Base-by-base conservation (phyloP, 768 basidiomycete species). In the Rhizopogon sp. region DNA sequence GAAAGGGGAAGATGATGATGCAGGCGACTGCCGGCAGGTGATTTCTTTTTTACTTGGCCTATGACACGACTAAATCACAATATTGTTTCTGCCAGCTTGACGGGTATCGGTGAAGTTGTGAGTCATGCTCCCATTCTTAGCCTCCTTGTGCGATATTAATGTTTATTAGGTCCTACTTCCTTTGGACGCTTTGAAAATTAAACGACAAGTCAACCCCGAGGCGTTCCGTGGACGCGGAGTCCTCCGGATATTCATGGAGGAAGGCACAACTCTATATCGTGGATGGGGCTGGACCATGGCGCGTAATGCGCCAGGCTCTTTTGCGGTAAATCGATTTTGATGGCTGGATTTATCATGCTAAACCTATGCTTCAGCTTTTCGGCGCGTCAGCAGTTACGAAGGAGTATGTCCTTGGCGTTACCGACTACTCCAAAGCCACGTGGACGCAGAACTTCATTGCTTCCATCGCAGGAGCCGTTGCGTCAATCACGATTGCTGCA, bases 271-370 rank as follows among this genome's bases (percentile, higher is more conserved):
- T 1, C 81, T 99, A 37, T 99, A 99, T 73, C 87, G 94, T 58
- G 96, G 96, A 29, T 97, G 95, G 93, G 95, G 95, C 43, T 98
- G 96, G 96, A 98, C 96, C 22, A 88, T 97, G 81, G 96, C 94
- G 2, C 84, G 96, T 52, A 99, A 99, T 63, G 96, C 96, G 1
- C 96, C 96, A 0, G 96, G 96, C 10, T 85, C 82, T 51, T 99
- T 99, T 64, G 92, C 96, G 53, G 94, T 96, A 65, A 58, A 90
- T 76, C 3, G 31, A 11, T 29, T 44, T 50, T 39, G 35, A 49
- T 2, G 49, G 29, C 5, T 6, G 1, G n/a, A 41, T 17, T 10
- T 28, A 29, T 35, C 10, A 54, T 45, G 39, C 50, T 7, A 39
- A 25, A 8, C 8, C 13, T 43, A 20, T 28, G n/a, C 20, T n/a